phyloP scores from a whole-genome alignment of 2,329 filamentous ascomycete species.

The Fusarium scirpi region DNA sequence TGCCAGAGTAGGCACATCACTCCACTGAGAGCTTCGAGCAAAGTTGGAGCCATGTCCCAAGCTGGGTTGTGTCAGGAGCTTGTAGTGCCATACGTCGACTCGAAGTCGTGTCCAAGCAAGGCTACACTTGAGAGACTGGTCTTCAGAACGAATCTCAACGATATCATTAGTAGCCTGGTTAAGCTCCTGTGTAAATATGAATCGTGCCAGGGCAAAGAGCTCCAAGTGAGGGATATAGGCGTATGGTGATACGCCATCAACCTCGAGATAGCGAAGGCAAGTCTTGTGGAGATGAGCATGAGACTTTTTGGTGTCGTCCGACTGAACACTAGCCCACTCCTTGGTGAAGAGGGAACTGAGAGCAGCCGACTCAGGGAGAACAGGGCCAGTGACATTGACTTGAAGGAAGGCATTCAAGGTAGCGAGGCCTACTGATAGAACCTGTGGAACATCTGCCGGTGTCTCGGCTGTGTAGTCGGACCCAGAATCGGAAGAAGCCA shows the following conservation, averaged over 20 bases:
- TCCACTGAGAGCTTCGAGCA: constrained; percentile 68
- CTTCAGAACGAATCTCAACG: constrained; percentile 44
- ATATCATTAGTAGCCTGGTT: constrained; percentile 38
- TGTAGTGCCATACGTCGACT: constrained; percentile 76
- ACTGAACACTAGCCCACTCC: constrained; percentile 49
- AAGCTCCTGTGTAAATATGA: constrained; percentile 56
- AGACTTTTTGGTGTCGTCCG: constrained; percentile 7
- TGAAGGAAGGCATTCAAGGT: constrained; percentile 83
- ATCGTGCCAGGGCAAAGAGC: constrained; percentile 79
- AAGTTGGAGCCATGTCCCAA: constrained; percentile 67
- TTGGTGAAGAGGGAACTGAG: constrained; percentile 57
- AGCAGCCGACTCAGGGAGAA: constrained; percentile 60
- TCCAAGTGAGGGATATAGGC: constrained; percentile 85
- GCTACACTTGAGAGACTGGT: constrained; percentile 58
- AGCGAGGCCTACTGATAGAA: constrained; percentile 50
- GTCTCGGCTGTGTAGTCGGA: constrained; percentile 6
- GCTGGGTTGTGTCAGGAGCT: constrained; percentile 68
- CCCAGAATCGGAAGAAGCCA: constrained; percentile 17
- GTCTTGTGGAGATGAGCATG: constrained; percentile 62
- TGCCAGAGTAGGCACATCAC: constrained; percentile 68
- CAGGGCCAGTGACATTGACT: constrained; percentile 87
- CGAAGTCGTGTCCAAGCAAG: constrained; percentile 75
- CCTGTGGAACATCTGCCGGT: constrained; percentile 19
- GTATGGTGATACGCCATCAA: constrained; percentile 90
- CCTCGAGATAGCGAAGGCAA: constrained; percentile 75